A percentile compares a stretch with the other conserved stretches of the same genome.
Conservation (phyloP, 73 alveolate species). For the Stentor coeruleus region DNA sequence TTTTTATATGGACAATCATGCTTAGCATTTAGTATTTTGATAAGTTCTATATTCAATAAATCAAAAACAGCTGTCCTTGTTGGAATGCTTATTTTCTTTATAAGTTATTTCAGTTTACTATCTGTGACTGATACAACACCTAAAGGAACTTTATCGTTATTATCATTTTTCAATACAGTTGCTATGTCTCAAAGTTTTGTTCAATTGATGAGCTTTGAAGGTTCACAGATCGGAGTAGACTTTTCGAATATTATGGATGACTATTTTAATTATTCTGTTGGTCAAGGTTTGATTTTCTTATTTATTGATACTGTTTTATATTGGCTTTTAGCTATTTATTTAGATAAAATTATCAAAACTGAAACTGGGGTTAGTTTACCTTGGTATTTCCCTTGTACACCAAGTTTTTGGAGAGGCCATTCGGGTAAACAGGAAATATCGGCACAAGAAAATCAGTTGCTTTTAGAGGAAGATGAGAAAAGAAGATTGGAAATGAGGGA, state of each 20-base stretch:
- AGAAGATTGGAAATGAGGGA: neutral
- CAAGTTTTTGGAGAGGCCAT: constrained; percentile 40
- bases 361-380: constrained; percentile 68
- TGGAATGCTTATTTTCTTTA: neutral
- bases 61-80: constrained; percentile 9
- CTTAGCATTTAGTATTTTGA: constrained; percentile 8
- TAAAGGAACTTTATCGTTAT: neutral
- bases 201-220: neutral
- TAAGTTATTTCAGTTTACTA: neutral
- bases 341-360: constrained; percentile 65
- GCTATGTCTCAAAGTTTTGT: constrained; percentile 11
- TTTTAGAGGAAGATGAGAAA: constrained; percentile 6
- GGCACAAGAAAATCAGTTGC: neutral
- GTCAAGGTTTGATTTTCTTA: neutral
- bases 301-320: constrained; percentile 35
- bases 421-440: neutral
- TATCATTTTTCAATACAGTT: constrained; percentile 10
- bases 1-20: constrained; percentile 13
- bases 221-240: neutral
- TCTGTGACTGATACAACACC: constrained; percentile 21
- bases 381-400: constrained; percentile 63
- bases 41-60: neutral
- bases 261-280: constrained; percentile 18
- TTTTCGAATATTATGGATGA: neutral
- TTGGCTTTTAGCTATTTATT: constrained; percentile 48